Evolutionary conservation across 495 filamentous ascomycete genomes (phyloP).

Genomic region (Aspergillus coremiiformis): DNA sequence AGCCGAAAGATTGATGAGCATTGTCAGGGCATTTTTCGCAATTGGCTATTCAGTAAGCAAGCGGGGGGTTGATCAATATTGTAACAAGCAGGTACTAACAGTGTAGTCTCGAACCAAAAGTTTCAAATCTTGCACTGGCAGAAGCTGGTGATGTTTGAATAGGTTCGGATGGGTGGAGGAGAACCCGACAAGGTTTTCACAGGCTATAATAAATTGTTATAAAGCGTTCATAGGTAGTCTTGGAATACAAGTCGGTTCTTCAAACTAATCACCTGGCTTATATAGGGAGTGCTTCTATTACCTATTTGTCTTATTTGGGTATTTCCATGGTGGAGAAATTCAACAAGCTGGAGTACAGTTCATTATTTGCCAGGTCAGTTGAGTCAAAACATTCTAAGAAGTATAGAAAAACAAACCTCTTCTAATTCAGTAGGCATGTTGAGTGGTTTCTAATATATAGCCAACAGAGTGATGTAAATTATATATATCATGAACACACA

Average conservation of each 20-base stretch:
- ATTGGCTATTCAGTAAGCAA: slow-evolving; percentile 53
- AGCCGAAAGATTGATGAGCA: slow-evolving; percentile 82
- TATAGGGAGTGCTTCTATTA: slow-evolving; percentile 20
- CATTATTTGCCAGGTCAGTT: neutral
- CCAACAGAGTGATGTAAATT: neutral
- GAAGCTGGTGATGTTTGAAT: slow-evolving; percentile 75
- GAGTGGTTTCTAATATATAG: neutral
- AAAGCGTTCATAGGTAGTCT: neutral
- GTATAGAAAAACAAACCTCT: slow-evolving; percentile 47
- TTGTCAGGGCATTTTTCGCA: slow-evolving; percentile 84
- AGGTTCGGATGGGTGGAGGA: slow-evolving; percentile 67
- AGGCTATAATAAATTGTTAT: slow-evolving; percentile 38
- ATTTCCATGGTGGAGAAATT: slow-evolving; percentile 85
- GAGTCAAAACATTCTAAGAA: neutral
- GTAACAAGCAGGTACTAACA: slow-evolving; percentile 38
- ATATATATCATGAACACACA: no score
- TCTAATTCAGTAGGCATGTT: slow-evolving; percentile 79
- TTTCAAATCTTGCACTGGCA: slow-evolving; percentile 81
- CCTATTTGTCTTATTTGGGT: slow-evolving; percentile 73
- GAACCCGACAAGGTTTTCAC: slow-evolving; percentile 79
- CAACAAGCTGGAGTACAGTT: slow-evolving; percentile 58
- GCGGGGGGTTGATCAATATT: slow-evolving; percentile 3
- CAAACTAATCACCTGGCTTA: neutral
- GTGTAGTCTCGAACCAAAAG: slow-evolving; percentile 75
- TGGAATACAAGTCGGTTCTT: neutral